These are phyloP conservation scores for Gymnopilus dilepis DNA, from an alignment of 768 basidiomycete species.

Conservation along the genomic window DNA sequence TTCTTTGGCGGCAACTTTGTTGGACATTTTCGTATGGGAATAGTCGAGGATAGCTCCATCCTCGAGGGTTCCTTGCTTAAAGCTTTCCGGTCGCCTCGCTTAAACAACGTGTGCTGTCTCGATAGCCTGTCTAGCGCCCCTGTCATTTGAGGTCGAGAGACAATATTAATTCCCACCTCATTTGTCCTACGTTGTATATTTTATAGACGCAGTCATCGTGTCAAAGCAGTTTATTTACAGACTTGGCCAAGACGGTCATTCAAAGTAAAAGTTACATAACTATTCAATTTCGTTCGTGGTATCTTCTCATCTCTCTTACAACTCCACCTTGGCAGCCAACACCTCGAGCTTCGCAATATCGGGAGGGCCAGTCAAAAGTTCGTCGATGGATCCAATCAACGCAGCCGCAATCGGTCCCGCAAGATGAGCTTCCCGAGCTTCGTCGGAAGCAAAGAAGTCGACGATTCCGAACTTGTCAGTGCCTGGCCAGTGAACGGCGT, in stretches of 20 bases:
- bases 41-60: conserved; percentile 1
- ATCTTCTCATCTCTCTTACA: not conserved
- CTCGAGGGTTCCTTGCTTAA: conserved; percentile 7
- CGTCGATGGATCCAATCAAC: conserved; percentile 38
- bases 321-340: conserved; percentile 34
- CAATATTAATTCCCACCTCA: conserved; percentile 1
- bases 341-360: conserved; percentile 40
- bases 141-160: conserved; percentile 3
- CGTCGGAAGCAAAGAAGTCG: conserved; percentile 41
- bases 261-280: not conserved
- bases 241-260: not conserved
- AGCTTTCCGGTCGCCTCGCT: conserved; percentile 20
- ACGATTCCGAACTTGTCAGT: conserved; percentile 42
- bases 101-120: conserved; percentile 20
- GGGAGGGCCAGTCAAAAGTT: conserved; percentile 34
- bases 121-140: conserved; percentile 6
- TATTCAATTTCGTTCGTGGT: not conserved
- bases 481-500: conserved; percentile 42
- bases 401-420: conserved; percentile 40
- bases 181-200: not conserved
- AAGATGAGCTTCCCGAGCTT: conserved; percentile 39
- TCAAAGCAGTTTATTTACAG: not conserved
- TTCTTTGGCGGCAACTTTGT: conserved; percentile 18
- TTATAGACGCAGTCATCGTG: not conserved
- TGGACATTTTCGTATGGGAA: conserved; percentile 24